Percentiles rank a stretch among this genome's conserved stretches.
phyloP scores from a whole-genome alignment of 163 green algal species.

The Coccomyxa subellipsoidea region DNA sequence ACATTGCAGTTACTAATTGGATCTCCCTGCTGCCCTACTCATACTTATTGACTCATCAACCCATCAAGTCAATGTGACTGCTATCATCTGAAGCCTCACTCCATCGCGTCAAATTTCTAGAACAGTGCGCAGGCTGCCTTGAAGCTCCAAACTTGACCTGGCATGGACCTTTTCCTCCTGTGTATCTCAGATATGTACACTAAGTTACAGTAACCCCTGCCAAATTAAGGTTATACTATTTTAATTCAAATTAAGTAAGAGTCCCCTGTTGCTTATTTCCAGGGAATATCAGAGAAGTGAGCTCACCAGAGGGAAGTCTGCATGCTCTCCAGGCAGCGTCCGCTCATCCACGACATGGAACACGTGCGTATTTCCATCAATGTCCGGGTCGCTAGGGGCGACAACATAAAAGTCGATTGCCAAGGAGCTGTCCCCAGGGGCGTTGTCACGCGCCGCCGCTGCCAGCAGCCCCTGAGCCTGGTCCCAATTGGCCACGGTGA shows the following conservation, averaged over 20 bases:
- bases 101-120: no score
- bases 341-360: conserved; percentile 20
- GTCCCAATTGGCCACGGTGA: neutral
- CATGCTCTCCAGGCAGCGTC: conserved; percentile 18
- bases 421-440: neutral
- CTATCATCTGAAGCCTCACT: no score
- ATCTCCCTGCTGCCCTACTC: neutral
- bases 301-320: conserved; percentile 17
- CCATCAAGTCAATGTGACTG: no score
- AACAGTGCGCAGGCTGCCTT: no score
- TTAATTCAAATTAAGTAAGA: no score
- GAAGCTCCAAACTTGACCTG: no score
- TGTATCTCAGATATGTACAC: no score
- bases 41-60: no score
- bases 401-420: neutral
- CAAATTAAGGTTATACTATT: no score
- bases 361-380: conserved; percentile 5
- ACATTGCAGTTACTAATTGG: neutral
- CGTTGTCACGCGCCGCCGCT: neutral
- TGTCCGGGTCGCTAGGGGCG: conserved; percentile 11
- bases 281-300: neutral
- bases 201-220: no score
- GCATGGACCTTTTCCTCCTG: no score
- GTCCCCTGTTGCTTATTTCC: no score
- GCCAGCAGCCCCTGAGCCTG: neutral